These are phyloP conservation scores for Tirmania nivea DNA, from an alignment of 495 filamentous ascomycete species.

Conservation along the genomic window DNA sequence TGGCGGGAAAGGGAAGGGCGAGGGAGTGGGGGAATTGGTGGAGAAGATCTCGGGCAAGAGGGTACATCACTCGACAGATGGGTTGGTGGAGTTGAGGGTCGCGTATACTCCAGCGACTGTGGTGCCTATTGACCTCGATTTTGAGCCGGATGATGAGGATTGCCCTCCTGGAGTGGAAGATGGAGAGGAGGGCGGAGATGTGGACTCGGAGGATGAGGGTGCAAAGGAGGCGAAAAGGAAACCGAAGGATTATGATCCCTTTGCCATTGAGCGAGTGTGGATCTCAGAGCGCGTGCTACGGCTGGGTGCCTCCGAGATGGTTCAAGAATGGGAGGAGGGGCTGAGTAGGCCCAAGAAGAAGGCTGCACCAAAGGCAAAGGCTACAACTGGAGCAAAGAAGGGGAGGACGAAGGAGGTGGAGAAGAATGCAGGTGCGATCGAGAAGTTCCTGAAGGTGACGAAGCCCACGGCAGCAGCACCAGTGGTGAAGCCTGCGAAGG, in stretches of 20 bases:
- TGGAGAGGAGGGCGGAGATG: slow-evolving; percentile 32
- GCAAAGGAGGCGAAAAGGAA: slow-evolving; percentile 32
- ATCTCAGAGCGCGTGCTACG: slow-evolving; percentile 49
- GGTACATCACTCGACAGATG: slow-evolving; percentile 51
- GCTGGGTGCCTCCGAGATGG: slow-evolving; percentile 46
- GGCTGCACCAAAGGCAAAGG: no score
- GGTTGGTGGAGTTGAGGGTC: slow-evolving; percentile 50
- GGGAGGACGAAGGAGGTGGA: no score
- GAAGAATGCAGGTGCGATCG: no score
- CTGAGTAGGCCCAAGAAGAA: no score
- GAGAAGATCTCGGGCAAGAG: slow-evolving; percentile 36
- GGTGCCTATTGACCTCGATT: slow-evolving; percentile 50
- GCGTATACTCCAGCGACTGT: slow-evolving; percentile 55
- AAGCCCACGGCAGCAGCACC: no score
- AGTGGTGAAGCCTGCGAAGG: no score
- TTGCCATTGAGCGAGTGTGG: slow-evolving; percentile 47
- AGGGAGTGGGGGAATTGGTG: not conserved
- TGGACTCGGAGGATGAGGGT: slow-evolving; percentile 27
- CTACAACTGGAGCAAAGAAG: no score
- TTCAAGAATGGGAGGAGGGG: slow-evolving; percentile 45
- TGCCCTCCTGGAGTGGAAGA: slow-evolving; percentile 29
- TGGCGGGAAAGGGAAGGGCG: slow-evolving; percentile 4
- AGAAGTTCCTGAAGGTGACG: no score
- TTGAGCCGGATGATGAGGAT: slow-evolving; percentile 39
- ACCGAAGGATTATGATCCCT: slow-evolving; percentile 45